phyloP scores from a whole-genome alignment of 179 eudicot genomes.

The Beta corolliflora region DNA sequence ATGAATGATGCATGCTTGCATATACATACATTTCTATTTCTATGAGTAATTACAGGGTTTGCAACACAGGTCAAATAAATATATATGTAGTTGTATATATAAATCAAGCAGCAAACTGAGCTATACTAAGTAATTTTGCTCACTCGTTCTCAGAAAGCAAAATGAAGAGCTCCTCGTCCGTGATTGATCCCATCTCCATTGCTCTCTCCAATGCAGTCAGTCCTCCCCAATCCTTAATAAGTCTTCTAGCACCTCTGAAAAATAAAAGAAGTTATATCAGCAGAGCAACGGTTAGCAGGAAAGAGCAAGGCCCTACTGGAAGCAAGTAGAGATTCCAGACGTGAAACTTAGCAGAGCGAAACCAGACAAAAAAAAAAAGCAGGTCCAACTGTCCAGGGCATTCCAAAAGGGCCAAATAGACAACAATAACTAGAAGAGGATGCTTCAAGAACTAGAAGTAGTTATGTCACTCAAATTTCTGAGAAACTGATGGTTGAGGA shows the following conservation, averaged over 20 bases:
- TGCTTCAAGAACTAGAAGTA: not conserved
- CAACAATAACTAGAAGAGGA: not conserved
- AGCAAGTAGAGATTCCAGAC: not conserved
- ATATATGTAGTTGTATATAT: not conserved
- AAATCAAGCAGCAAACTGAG: not conserved
- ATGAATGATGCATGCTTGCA: not conserved
- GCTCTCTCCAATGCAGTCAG: slow-evolving; percentile 81
- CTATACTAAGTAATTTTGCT: slow-evolving; percentile 18
- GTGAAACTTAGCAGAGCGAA: not conserved
- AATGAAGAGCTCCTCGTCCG: slow-evolving; percentile 86
- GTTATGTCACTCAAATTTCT: not conserved
- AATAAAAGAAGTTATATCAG: slow-evolving; percentile 14
- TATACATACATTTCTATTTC: not conserved
- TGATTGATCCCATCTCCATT: slow-evolving; percentile 95
- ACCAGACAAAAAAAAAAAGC: not conserved
- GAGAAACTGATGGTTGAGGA: not conserved
- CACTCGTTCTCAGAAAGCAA: slow-evolving; percentile 71
- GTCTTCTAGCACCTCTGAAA: slow-evolving; percentile 74
- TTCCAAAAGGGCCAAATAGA: not conserved
- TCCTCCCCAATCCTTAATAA: slow-evolving; percentile 88
- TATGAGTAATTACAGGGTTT: slow-evolving; percentile 14
- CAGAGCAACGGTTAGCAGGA: not conserved
- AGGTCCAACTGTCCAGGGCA: not conserved
- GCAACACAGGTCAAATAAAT: not conserved
- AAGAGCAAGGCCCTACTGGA: not conserved